phyloP scores from a whole-genome alignment of 2,329 filamentous ascomycete species.

The Beauveria sp. region DNA sequence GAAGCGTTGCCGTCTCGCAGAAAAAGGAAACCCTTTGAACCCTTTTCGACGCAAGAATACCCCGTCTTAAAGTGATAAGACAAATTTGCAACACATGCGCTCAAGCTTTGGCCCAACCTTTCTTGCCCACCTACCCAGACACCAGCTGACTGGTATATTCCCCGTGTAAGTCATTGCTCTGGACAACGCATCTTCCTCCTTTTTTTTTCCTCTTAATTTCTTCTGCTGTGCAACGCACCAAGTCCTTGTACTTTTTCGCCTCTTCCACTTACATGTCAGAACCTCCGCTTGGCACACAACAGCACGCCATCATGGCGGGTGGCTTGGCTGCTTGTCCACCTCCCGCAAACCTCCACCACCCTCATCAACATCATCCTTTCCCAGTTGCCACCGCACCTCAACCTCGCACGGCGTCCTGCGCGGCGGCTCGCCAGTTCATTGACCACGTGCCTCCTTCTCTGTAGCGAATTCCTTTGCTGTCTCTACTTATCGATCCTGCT shows the following conservation, averaged over 20 bases:
- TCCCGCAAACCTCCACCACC: not conserved
- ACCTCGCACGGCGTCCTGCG: not conserved
- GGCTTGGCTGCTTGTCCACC: not conserved
- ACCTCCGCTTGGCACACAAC: not conserved
- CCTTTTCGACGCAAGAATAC: no score
- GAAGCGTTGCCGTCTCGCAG: no score
- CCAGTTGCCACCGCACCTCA: not conserved
- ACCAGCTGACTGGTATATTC: not conserved
- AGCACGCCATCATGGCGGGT: not conserved
- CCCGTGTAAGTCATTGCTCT: not conserved
- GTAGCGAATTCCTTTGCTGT: not conserved
- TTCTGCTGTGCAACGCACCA: conserved; percentile 3
- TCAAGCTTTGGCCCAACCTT: not conserved
- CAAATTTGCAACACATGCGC: not conserved
- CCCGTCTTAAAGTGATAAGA: no score
- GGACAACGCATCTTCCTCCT: not conserved
- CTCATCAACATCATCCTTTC: not conserved
- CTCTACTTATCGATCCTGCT: not conserved
- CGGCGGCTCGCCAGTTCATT: not conserved
- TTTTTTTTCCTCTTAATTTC: no score
- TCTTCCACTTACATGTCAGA: not conserved
- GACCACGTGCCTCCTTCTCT: not conserved
- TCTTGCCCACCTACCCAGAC: no score
- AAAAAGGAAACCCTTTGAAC: no score
- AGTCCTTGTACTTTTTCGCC: not conserved